These are phyloP conservation scores for Apiospora sp. DNA, from an alignment of 2,329 filamentous ascomycete species.

Conservation along the genomic window DNA sequence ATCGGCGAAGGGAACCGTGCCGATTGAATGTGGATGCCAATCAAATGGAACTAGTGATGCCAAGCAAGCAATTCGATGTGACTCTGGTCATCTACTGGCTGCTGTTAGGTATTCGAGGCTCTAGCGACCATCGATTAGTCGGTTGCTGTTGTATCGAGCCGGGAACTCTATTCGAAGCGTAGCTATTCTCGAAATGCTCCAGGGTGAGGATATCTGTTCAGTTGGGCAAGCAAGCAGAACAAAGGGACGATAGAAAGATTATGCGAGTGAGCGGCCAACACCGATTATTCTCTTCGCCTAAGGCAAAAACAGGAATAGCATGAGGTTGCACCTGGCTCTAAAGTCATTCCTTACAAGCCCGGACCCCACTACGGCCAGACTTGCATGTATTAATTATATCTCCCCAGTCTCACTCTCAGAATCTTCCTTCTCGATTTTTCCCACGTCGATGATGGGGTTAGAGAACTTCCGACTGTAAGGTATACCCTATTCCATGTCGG, in stretches of 20 bases:
- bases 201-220: not conserved
- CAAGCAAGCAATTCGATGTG: conserved; percentile 17
- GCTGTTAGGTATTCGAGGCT: conserved; percentile 8
- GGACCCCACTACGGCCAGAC: not conserved
- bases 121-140: conserved; percentile 4
- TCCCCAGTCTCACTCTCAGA: not conserved
- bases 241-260: not conserved
- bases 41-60: conserved; percentile 22
- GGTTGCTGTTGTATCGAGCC: not conserved
- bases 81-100: conserved; percentile 11
- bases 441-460: not conserved
- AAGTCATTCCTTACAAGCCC: not conserved
- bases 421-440: conserved; percentile 18
- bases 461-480: not conserved
- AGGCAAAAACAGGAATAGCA: conserved; percentile 12
- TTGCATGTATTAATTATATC: not conserved
- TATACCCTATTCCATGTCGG: not conserved
- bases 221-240: not conserved
- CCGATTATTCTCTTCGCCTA: conserved; percentile 3
- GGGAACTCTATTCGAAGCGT: not conserved
- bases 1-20: conserved; percentile 17
- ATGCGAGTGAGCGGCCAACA: conserved; percentile 17
- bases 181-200: not conserved
- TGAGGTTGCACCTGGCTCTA: not conserved
- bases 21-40: conserved; percentile 21